A percentile compares a stretch with the other conserved stretches of the same genome.
Conservation (phyloP, 192 early-diverging fungal genomes). For the Umbelopsis ramanniana region DNA sequence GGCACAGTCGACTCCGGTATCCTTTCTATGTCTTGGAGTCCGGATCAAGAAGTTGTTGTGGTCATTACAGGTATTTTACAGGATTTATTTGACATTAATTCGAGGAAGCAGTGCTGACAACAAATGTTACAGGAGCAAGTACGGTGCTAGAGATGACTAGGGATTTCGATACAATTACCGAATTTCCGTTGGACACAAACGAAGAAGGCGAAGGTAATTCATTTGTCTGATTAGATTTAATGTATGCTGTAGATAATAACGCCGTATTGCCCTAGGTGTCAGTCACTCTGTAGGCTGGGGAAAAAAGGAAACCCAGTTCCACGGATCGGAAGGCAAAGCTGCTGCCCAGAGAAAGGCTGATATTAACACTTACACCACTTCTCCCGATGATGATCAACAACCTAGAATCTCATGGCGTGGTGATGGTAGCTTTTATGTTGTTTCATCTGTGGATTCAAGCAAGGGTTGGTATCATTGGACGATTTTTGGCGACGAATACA, state of each 20-base stretch:
- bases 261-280: constrained; percentile 44
- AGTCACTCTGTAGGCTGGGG: constrained; percentile 95
- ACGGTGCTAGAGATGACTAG: constrained; percentile 88
- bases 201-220: constrained; percentile 67
- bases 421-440: constrained; percentile 83
- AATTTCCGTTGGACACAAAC: constrained; percentile 74
- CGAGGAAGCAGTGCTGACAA: not conserved
- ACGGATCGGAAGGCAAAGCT: constrained; percentile 84
- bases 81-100: not conserved
- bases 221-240: not conserved
- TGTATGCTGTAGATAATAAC: not conserved
- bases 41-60: constrained; percentile 85
- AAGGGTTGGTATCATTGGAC: constrained; percentile 40
- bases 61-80: constrained; percentile 69
- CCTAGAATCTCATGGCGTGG: constrained; percentile 89
- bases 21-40: constrained; percentile 78
- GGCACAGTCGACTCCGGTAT: constrained; percentile 81
- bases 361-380: constrained; percentile 44
- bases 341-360: constrained; percentile 62
- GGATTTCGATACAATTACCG: constrained; percentile 88
- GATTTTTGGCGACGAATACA: not conserved
- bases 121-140: constrained; percentile 49
- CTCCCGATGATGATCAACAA: constrained; percentile 68
- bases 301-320: constrained; percentile 95
- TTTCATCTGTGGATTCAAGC: constrained; percentile 66